These are phyloP conservation scores for Aurantiochytrium sp. DNA, from an alignment of 108 stramenopile genomes.

Conservation along the genomic window DNA sequence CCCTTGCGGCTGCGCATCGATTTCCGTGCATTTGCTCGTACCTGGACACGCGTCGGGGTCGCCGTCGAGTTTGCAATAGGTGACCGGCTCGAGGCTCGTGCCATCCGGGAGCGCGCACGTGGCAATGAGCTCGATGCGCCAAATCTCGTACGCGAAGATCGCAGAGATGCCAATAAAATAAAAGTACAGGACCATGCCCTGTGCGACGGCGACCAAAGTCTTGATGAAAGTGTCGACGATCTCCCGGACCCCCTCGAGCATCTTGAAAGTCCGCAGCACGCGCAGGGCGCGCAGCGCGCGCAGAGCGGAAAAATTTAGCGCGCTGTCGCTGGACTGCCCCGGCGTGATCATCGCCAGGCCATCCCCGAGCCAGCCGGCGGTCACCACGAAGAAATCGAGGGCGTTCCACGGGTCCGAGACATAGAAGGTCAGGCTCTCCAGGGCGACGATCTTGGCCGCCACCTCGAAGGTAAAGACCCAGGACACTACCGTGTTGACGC, in stretches of 20 bases:
- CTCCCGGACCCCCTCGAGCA: background rate
- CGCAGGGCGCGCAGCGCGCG: constrained; percentile 20
- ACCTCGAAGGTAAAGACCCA: background rate
- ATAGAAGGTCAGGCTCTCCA: background rate
- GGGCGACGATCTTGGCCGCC: background rate
- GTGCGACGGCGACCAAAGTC: background rate
- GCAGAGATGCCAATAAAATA: background rate
- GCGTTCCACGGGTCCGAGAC: constrained; percentile 2
- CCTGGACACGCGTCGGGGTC: no score
- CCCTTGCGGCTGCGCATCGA: background rate
- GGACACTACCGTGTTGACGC: background rate
- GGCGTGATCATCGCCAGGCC: background rate
- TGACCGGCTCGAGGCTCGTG: no score
- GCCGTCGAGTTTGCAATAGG: no score
- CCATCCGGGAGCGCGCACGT: background rate
- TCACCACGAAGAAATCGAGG: background rate
- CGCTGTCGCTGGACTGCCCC: background rate
- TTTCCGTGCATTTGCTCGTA: no score
- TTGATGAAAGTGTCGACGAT: constrained; percentile 12
- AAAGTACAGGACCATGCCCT: background rate
- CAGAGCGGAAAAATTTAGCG: background rate
- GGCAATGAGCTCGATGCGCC: background rate
- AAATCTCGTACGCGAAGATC: background rate
- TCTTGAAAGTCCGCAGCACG: background rate
- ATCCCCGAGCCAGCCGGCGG: background rate